Base-by-base conservation (phyloP, 371 early-diverging fungal genomes). In the Apophysomyces ossiformis region DNA sequence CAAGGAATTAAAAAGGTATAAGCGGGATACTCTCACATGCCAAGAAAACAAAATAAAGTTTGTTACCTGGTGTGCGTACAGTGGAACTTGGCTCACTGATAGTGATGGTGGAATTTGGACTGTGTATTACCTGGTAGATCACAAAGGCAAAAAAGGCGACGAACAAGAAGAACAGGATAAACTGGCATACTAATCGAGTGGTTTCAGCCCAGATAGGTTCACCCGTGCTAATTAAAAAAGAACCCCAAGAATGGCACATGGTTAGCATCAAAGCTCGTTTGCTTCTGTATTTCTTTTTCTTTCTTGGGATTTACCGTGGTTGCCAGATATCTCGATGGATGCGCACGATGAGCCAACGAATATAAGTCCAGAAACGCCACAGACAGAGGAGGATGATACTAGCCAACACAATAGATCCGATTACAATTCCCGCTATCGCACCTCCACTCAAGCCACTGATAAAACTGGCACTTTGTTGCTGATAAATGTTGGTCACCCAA, bases 161-260 rank as follows among this genome's bases (percentile, higher is more conserved):
- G 44, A 76, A 73, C 41, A 69, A n/a, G 61, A 66, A 66, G 7
- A 68, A 41, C 5, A 69, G 47, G n/a, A 69, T n/a, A 44, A 71
- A 41, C 56, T 69, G 66, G 37, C 64, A 67, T n/a, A 65, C 16
- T 13, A 73, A 58, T 1, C 73, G 71, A 4, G 67, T 64, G 36
- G 71, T 61, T 58, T 76, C 76, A 13, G 76, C 69, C 76, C 76
- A 76, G 0, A 66, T 36, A 35, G 76, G 76, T 47, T 76, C 76
- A 59, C 76, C 76, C 37, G 68, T 69, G 61, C 73, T 73, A 61
- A 12, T 54, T 21, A 38, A 59, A 60, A 7, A 37, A 7, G 32
- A 41, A 4, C 7, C 21, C 15, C 15, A 4, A 21, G 9, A 7
- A 9, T 43, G 9, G 1, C 43, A 43, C 43, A 43, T 15, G 43